Evolutionary conservation across 2,329 filamentous ascomycete genomes (phyloP).

Genomic region (Orbilia brochopaga): DNA sequence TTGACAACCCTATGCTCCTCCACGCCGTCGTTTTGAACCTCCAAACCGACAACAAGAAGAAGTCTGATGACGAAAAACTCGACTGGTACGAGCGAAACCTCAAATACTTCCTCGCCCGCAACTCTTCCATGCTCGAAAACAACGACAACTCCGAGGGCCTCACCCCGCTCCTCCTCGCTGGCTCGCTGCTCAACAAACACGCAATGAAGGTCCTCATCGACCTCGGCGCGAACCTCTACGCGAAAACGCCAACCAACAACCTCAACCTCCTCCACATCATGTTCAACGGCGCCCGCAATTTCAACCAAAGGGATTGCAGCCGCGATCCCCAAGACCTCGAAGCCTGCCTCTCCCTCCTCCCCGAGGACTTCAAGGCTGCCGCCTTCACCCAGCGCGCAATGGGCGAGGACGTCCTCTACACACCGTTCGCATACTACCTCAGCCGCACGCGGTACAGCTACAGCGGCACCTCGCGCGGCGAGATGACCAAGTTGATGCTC

Average conservation of each 20-base stretch:
- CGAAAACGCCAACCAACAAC: conserved; percentile 64
- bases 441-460: conserved; percentile 56
- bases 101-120: conserved; percentile 68
- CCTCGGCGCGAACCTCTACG: conserved; percentile 71
- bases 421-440: conserved; percentile 69
- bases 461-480: conserved; percentile 55
- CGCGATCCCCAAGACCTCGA: background rate
- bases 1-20: conserved; percentile 50
- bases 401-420: conserved; percentile 65
- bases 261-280: conserved; percentile 74
- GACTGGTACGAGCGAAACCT: conserved; percentile 58
- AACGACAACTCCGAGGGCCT: conserved; percentile 64
- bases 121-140: conserved; percentile 68
- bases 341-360: conserved; percentile 66
- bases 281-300: conserved; percentile 55
- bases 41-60: conserved; percentile 50
- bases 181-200: conserved; percentile 63
- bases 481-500: conserved; percentile 63
- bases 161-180: conserved; percentile 74
- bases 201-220: conserved; percentile 69
- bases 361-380: conserved; percentile 60
- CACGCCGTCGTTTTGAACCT: conserved; percentile 52
- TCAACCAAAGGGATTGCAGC: conserved; percentile 54
- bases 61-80: conserved; percentile 37
- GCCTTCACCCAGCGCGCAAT: conserved; percentile 64